phyloP scores from a whole-genome alignment of 495 filamentous ascomycete species.

The Patellaria atrata region DNA sequence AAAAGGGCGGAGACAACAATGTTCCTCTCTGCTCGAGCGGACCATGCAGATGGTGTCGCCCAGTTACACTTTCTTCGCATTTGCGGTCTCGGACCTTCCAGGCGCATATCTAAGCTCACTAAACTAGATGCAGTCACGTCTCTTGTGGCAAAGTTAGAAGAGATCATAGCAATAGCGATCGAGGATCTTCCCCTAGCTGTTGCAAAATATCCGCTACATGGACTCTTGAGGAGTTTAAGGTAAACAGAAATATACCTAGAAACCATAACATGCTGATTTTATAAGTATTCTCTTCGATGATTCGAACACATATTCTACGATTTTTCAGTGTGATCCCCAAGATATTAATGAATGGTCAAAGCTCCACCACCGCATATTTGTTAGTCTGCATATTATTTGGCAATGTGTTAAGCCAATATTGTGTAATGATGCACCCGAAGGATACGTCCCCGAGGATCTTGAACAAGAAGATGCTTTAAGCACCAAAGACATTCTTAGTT shows the following conservation, averaged over 20 bases:
- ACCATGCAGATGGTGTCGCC: slow-evolving; percentile 75
- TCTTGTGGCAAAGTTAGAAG: slow-evolving; percentile 17
- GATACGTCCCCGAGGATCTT: slow-evolving; percentile 58
- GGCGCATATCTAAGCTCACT: neutral
- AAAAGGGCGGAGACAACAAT: slow-evolving; percentile 42
- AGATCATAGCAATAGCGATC: slow-evolving; percentile 16
- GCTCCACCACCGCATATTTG: slow-evolving; percentile 41
- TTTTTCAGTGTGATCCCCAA: no score
- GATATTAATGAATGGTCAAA: slow-evolving; percentile 10
- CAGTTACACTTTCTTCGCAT: slow-evolving; percentile 35
- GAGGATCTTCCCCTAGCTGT: slow-evolving; percentile 19
- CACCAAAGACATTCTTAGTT: slow-evolving; percentile 80
- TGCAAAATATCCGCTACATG: slow-evolving; percentile 25
- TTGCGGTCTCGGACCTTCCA: neutral
- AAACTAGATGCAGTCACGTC: slow-evolving; percentile 3
- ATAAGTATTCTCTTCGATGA: slow-evolving; percentile 24
- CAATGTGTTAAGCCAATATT: slow-evolving; percentile 54
- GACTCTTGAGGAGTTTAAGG: slow-evolving; percentile 34
- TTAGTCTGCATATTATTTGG: slow-evolving; percentile 55
- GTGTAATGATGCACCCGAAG: slow-evolving; percentile 85
- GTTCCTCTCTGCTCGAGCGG: slow-evolving; percentile 55
- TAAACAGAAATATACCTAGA: slow-evolving; percentile 5
- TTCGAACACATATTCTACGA: slow-evolving; percentile 16
- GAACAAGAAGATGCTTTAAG: slow-evolving; percentile 51
- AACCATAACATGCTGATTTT: slow-evolving; percentile 11